Evolutionary conservation across 331 rosid species (phyloP), one percentile per base, ranked within the genome.

Genomic region (Phaseolus coccineus): DNA sequence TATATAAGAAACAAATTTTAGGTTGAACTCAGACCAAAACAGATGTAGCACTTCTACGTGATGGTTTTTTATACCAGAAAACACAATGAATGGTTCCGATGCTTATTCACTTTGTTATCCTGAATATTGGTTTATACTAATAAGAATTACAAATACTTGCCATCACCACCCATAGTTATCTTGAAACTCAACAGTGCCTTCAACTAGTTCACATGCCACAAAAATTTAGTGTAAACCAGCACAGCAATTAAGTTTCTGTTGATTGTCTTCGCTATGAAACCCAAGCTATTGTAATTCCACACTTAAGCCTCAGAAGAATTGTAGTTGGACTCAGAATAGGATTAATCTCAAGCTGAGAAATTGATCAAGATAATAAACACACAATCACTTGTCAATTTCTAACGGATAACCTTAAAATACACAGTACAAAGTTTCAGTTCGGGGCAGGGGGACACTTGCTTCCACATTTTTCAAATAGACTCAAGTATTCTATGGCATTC

Each of bases 231-330:
- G 24, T 24, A 73, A 24, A 37, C 55, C 30, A 39, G 8, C 30
- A 25, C 59, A 46, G 44, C 10, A 75, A 11, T 15, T n/a, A 40
- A 42, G 44, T 42, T 58, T 57, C 8, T 39, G 57, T 55, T 12
- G 28, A 5, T 37, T 56, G 47, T 58, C 57, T 56, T 74, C 30
- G 30, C 56, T 14, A 74, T 57, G 69, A 57, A 57, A 59, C 37
- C 33, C 31, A 59, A 33, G 30, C 57, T 44, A 59, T 28, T 28
- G 44, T 37, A 28, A 39, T 39, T 55, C 66, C 67, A 5, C 13
- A 55, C 15, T 12, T 40, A 6, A 42, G 33, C 67, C 55, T 19
- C 3, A 35, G 39, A 35, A 35, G 39, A 35, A 35, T 35, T 35
- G 39, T 35, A 35, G 4, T 4, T 4, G 6, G 39, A 3, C 39